These are phyloP conservation scores for Yamadazyma sp. DNA, from an alignment of 805 yeast genomes.

Conservation along the genomic window DNA sequence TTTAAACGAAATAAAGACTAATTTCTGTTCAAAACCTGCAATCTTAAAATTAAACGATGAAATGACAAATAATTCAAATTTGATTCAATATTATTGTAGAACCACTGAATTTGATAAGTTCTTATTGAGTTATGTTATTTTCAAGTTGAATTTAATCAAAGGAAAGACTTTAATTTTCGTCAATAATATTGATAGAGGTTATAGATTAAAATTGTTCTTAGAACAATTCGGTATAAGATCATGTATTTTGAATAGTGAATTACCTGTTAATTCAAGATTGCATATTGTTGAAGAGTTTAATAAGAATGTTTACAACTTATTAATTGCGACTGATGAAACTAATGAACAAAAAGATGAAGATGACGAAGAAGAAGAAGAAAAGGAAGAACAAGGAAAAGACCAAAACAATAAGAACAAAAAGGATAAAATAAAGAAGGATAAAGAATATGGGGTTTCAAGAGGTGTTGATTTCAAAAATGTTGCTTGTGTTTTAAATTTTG, in stretches of 20 bases:
- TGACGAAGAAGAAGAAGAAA: constrained; percentile 47
- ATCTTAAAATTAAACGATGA: constrained; percentile 76
- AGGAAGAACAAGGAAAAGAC: constrained; percentile 5
- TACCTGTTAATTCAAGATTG: constrained; percentile 88
- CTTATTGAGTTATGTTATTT: constrained; percentile 83
- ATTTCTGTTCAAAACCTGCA: constrained; percentile 83
- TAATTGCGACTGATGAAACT: constrained; percentile 95
- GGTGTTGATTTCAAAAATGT: constrained; percentile 97
- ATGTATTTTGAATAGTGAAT: constrained; percentile 85
- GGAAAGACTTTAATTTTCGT: constrained; percentile 92
- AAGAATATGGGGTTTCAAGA: constrained; percentile 91
- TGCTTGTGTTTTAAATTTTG: constrained; percentile 94
- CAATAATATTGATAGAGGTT: constrained; percentile 92
- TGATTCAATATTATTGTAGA: constrained; percentile 83
- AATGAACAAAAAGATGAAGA: constrained; percentile 51
- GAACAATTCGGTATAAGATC: constrained; percentile 93
- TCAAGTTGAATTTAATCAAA: constrained; percentile 80
- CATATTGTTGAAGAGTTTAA: constrained; percentile 96
- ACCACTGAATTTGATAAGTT: constrained; percentile 90
- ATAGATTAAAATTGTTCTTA: constrained; percentile 81
- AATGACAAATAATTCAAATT: constrained; percentile 49
- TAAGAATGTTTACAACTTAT: constrained; percentile 76
- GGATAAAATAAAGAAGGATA: constrained; percentile 45
- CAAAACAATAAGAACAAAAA: constrained; percentile 15
- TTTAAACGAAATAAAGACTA: constrained; percentile 66